Conservation (phyloP, 805 yeast genomes). For the Metschnikowia lochheadii region DNA sequence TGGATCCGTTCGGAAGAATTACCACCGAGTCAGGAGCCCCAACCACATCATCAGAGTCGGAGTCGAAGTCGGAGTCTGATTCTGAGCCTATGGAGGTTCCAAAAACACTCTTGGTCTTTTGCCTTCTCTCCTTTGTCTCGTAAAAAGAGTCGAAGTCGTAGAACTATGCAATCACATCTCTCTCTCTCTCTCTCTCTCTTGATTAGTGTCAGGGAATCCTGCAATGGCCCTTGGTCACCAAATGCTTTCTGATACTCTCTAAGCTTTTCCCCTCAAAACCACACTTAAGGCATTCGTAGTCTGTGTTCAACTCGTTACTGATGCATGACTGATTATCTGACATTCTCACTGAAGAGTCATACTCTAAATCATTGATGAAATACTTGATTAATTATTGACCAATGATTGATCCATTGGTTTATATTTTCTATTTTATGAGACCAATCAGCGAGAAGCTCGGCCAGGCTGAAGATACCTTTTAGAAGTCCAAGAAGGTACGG, state of each 20-base stretch:
- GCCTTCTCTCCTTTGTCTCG: conserved; percentile 16
- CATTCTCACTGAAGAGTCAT: too few species aligned
- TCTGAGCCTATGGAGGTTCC: conserved; percentile 19
- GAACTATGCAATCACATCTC: conserved; percentile 31
- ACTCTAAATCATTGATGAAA: too few species aligned
- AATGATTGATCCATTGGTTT: too few species aligned
- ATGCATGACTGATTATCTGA: too few species aligned
- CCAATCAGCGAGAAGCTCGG: conserved; percentile 4
- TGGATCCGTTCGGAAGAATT: conserved; percentile 70
- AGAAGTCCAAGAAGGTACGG: conserved; percentile 8
- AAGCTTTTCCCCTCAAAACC: conserved; percentile 41
- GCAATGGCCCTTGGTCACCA: conserved; percentile 42
- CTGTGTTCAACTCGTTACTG: conserved; percentile 15
- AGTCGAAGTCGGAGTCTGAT: conserved; percentile 7
- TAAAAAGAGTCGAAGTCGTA: conserved; percentile 27
- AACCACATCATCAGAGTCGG: conserved; percentile 13
- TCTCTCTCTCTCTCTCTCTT: conserved; percentile 31
- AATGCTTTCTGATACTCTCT: conserved; percentile 42
- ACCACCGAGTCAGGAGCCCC: conserved; percentile 20
- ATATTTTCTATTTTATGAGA: neutral
- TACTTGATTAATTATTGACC: too few species aligned
- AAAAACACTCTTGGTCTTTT: conserved; percentile 25
- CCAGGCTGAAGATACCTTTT: conserved; percentile 6
- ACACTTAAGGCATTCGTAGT: conserved; percentile 42
- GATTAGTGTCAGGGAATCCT: conserved; percentile 41